Evolutionary conservation across 1,284 basidiomycete genomes (phyloP), one percentile per base, ranked within the genome.

Genomic region (Ustilago crameri): DNA sequence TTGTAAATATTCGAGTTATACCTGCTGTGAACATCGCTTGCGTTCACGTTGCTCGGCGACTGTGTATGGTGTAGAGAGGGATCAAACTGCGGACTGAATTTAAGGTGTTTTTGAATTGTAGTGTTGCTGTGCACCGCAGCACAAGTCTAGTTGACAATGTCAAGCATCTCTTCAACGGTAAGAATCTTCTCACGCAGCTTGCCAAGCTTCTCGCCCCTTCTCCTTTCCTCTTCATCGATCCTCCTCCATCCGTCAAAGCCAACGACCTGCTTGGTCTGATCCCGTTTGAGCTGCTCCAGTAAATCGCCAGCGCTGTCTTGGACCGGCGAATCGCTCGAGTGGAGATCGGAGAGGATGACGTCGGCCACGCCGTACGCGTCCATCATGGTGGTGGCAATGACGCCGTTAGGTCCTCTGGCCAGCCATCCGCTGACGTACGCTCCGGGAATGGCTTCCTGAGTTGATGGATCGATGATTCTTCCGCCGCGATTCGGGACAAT

Each of bases 341-440:
- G 50, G 34, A 75, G 54, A 71, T 93, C 93, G 2, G 84, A 78
- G 1, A 92, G 72, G 45, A 95, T 88, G 1, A 87, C 86, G 48
- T 92, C 90, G 0, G 91, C 90, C 2, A 91, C 89, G 3, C 86
- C 86, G 80, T 94, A 94, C 17, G 95, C 93, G 82, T 97, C 89
- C 84, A 93, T 89, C 93, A 98, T 95, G 23, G 96, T 98, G 17
- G 90, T 88, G 0, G 93, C 95, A 45, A 98, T 88, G 14, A 98
- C 94, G 5, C 96, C 95, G 44, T 89, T 90, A 0, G 95, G 94
- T 22, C 95, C 96, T 12, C 89, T 89, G 0, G 93, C 91, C 0
- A 93, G 90, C 96, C 96, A 98, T 3, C 95, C 95, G 1, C 92
- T 91, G 2, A 92, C 91, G 81, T 97, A 98, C n/a, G 93, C 86